Conservation (phyloP, 2,329 filamentous ascomycete genomes). For the Drechslera avenae region DNA sequence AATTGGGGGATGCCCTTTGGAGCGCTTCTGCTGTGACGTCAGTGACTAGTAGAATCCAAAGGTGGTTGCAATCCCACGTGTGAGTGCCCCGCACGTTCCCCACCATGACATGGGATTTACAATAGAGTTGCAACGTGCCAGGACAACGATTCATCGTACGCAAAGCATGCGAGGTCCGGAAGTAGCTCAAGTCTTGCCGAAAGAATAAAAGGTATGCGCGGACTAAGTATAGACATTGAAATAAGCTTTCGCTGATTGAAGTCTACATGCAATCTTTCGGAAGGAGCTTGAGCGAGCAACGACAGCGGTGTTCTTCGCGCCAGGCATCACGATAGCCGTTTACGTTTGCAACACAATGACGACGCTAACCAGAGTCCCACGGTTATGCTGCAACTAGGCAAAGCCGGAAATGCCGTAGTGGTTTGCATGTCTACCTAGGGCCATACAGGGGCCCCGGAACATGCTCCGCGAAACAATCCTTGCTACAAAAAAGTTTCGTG, state of each 20-base stretch:
- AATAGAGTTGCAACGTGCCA: neutral
- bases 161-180: neutral
- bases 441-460: constrained; percentile 6
- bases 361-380: neutral
- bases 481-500: neutral
- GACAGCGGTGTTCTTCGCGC: neutral
- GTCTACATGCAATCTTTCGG: no score
- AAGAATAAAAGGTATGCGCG: neutral
- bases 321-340: constrained; percentile 1
- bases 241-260: neutral
- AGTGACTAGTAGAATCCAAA: constrained; percentile 1
- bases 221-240: neutral
- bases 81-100: constrained; percentile 9
- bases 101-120: neutral
- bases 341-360: neutral
- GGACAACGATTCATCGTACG: no score
- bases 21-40: constrained; percentile 6
- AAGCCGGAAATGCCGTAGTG: neutral
- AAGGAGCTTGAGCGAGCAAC: neutral
- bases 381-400: neutral
- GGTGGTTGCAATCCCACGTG: constrained; percentile 1
- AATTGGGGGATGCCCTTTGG: neutral
- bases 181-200: neutral
- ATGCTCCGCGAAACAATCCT: constrained; percentile 5
- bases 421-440: neutral